A percentile compares a stretch with the other conserved stretches of the same genome.
Conservation (phyloP, 345 rosid species). For the Nasturtium officinale region DNA sequence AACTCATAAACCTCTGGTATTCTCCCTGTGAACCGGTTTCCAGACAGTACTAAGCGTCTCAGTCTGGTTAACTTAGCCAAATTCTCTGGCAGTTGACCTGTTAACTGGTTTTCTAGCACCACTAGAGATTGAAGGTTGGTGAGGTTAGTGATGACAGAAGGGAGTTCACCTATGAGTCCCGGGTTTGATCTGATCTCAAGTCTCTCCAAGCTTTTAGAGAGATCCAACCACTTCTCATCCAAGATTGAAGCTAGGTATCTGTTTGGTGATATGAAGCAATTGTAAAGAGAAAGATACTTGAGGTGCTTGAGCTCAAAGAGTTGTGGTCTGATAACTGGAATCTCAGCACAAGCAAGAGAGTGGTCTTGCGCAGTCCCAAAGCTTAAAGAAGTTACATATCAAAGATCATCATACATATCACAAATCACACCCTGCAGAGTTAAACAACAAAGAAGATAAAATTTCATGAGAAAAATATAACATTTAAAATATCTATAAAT, state of each 20-base stretch:
- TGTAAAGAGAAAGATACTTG: conserved; percentile 68
- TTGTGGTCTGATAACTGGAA: conserved; percentile 61
- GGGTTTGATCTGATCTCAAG: conserved; percentile 81
- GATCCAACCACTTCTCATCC: conserved; percentile 54
- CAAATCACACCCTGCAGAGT: conserved; percentile 79
- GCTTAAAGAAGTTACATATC: conserved; percentile 82
- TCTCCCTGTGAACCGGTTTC: conserved; percentile 61
- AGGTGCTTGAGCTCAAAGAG: conserved; percentile 76
- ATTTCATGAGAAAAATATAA: background rate
- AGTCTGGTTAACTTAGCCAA: conserved; percentile 57
- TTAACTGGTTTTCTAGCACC: conserved; percentile 67
- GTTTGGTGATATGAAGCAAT: conserved; percentile 60
- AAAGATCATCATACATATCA: conserved; percentile 68
- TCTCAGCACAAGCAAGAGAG: conserved; percentile 62
- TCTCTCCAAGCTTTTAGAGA: conserved; percentile 59
- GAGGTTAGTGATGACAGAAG: conserved; percentile 56
- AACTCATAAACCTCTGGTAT: conserved; percentile 63
- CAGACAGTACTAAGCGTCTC: conserved; percentile 73
- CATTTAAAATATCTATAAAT: background rate
- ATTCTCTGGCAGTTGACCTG: conserved; percentile 57
- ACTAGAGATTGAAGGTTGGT: conserved; percentile 72
- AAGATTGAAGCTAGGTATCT: conserved; percentile 51
- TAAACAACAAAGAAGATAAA: conserved; percentile 1
- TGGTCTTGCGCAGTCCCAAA: conserved; percentile 76
- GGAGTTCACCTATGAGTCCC: conserved; percentile 73